Conservation (phyloP, 2,329 filamentous ascomycete species). For the Claviceps pazoutovae region DNA sequence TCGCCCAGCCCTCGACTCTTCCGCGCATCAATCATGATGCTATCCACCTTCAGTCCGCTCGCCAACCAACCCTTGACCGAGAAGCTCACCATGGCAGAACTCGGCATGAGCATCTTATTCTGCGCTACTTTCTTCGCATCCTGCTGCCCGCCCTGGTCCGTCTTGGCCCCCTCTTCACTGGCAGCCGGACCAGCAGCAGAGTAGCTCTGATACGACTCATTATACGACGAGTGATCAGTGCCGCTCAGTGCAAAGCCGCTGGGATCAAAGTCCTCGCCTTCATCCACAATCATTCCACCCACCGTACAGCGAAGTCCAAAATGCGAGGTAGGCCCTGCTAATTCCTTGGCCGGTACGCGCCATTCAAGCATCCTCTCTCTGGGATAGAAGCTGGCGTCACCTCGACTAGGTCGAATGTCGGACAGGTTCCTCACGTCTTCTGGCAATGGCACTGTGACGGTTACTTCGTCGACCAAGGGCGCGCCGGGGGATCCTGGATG, state of each 20-base stretch:
- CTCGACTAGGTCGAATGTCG: conserved; percentile 66
- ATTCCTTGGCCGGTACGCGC: conserved; percentile 67
- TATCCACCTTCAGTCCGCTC: conserved; percentile 54
- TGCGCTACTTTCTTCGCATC: conserved; percentile 47
- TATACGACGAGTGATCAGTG: conserved; percentile 34
- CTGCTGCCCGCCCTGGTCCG: conserved; percentile 25
- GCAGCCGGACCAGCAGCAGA: conserved; percentile 11
- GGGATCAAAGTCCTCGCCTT: conserved; percentile 33
- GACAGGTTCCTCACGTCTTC: conserved; percentile 66
- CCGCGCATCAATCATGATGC: conserved; percentile 55
- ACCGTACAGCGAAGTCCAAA: conserved; percentile 72
- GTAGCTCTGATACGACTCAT: conserved; percentile 41
- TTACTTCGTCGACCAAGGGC: conserved; percentile 60
- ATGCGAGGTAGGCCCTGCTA: conserved; percentile 49
- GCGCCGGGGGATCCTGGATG: conserved; percentile 41
- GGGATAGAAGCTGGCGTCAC: conserved; percentile 70
- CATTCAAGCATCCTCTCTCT: conserved; percentile 65
- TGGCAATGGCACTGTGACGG: conserved; percentile 67
- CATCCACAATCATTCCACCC: conserved; percentile 44
- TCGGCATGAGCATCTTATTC: conserved; percentile 68
- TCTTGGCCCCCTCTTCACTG: conserved; percentile 20
- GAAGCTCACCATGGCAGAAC: conserved; percentile 60
- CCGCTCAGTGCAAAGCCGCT: conserved; percentile 35
- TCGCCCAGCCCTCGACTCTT: conserved; percentile 78
- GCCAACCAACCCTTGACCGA: conserved; percentile 55